Base-by-base conservation (phyloP, 495 filamentous ascomycete species). In the Penicillium turbatum region DNA sequence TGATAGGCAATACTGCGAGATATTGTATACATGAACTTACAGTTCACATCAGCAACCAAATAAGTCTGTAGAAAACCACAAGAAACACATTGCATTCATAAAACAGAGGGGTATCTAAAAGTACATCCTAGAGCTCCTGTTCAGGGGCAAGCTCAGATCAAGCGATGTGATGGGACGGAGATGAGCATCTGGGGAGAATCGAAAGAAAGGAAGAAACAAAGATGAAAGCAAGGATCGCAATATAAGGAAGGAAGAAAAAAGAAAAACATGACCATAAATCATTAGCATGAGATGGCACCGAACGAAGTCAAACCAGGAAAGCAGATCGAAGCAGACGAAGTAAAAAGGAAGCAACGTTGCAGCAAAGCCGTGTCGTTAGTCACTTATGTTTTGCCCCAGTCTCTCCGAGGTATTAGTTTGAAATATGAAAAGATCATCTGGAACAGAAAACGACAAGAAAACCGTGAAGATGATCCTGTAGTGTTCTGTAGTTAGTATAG, bases 81-180 rank as follows among this genome's bases (percentile, higher is more conserved):
- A 48, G 16, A 32, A 24, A 24, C 21, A 24, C 21, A 27, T 45
- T 37, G 32, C 16, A 42, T 41, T 58, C 31, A 56, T 38, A 47
- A 60, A 32, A 48, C 38, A 31, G 13, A 60, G 51, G 63, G 63
- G 63, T 65, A 65, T 65, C 63, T 65, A 60, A 65, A 57, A 48
- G 45, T 60, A 63, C 52, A 57, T 57, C 56, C 56, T 47, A 56
- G 31, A 31, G 48, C 53, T 43, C 55, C 42, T 39, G 27, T 27
- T 36, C 34, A 55, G 43, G 21, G 52, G 21, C 21, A 24, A 24
- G 21, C 21, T 24, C 21, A 37, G 54, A 55, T 24, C 34, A 55
- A 31, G 43, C 45, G 41, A 21, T 34, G 46, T 31, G 46, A 45
- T 27, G 29, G 21, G 40, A 51, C 42, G 27, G 30, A 52, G 56